These are phyloP conservation scores for Pseudogymnoascus destructans DNA, from an alignment of 2,329 filamentous ascomycete species.

Conservation along the genomic window DNA sequence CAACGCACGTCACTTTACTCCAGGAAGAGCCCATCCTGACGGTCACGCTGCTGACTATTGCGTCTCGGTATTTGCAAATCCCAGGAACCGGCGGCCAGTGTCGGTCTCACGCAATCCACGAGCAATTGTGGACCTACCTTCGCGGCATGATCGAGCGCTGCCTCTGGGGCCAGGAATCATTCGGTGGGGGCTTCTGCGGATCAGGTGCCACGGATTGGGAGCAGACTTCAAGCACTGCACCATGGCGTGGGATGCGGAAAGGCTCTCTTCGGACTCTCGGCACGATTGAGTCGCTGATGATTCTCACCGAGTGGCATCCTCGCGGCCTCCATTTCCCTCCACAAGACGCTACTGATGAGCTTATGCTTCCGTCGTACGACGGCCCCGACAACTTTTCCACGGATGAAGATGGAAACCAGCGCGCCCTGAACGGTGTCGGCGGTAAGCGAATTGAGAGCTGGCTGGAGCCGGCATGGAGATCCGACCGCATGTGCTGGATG, in stretches of 20 bases:
- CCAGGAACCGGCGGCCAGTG: slow-evolving; percentile 69
- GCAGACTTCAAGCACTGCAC: slow-evolving; percentile 53
- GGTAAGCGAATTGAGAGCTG: slow-evolving; percentile 84
- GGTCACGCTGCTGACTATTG: slow-evolving; percentile 80
- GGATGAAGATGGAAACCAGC: slow-evolving; percentile 30
- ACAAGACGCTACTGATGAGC: slow-evolving; percentile 58
- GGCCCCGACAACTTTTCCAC: slow-evolving; percentile 32
- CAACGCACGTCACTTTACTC: slow-evolving; percentile 65
- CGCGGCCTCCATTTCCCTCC: slow-evolving; percentile 87
- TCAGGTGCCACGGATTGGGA: slow-evolving; percentile 47
- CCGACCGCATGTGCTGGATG: slow-evolving; percentile 97
- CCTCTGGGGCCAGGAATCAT: slow-evolving; percentile 92
- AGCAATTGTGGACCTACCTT: slow-evolving; percentile 88
- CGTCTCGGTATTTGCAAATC: slow-evolving; percentile 74
- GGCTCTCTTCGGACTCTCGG: slow-evolving; percentile 79
- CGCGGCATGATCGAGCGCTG: slow-evolving; percentile 91
- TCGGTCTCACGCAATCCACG: slow-evolving; percentile 81
- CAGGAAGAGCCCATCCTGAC: slow-evolving; percentile 87
- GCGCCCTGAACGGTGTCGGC: slow-evolving; percentile 48
- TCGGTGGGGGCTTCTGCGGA: slow-evolving; percentile 75
- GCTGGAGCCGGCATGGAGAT: slow-evolving; percentile 91
- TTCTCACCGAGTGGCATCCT: slow-evolving; percentile 95
- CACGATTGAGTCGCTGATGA: slow-evolving; percentile 85
- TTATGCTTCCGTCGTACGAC: slow-evolving; percentile 47
- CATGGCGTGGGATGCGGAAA: slow-evolving; percentile 57